A percentile compares a stretch with the other conserved stretches of the same genome.
These are phyloP conservation scores for Ilyonectria mors-panacis DNA, from an alignment of 2,329 filamentous ascomycete species.

Conservation along the genomic window DNA sequence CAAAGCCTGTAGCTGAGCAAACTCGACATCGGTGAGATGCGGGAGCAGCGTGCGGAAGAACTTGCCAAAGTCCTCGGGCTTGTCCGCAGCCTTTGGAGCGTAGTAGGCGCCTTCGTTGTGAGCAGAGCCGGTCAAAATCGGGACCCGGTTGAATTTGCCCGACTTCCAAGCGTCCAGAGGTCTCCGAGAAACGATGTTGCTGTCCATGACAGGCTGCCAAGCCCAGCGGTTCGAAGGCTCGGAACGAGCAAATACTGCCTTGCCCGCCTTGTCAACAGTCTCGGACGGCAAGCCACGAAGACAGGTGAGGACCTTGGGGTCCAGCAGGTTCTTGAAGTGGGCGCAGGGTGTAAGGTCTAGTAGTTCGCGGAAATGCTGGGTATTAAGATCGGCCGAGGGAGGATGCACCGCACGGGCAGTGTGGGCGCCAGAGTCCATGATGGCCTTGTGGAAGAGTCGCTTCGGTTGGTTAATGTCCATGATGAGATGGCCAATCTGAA, in stretches of 20 bases:
- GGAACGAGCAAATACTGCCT: slow-evolving; percentile 47
- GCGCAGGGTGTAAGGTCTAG: slow-evolving; percentile 49
- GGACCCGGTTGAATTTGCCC: slow-evolving; percentile 51
- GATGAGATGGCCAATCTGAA: slow-evolving; percentile 49
- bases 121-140: slow-evolving; percentile 49
- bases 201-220: slow-evolving; percentile 52
- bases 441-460: slow-evolving; percentile 51
- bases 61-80: slow-evolving; percentile 41
- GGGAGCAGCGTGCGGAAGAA: slow-evolving; percentile 50
- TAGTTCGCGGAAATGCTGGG: slow-evolving; percentile 49
- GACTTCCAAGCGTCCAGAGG: slow-evolving; percentile 52
- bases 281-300: slow-evolving; percentile 45
- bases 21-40: slow-evolving; percentile 34
- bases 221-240: slow-evolving; percentile 51
- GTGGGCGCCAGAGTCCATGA: slow-evolving; percentile 52
- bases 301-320: slow-evolving; percentile 46
- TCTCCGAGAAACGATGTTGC: slow-evolving; percentile 48
- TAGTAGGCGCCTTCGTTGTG: slow-evolving; percentile 52
- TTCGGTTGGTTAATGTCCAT: slow-evolving; percentile 53
- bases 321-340: slow-evolving; percentile 43
- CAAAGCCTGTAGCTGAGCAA: slow-evolving; percentile 34
- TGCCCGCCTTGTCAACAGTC: slow-evolving; percentile 46
- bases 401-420: slow-evolving; percentile 50
- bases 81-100: slow-evolving; percentile 39
- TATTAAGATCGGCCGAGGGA: slow-evolving; percentile 45